Percentiles rank a stretch among this genome's conserved stretches.
phyloP scores from a whole-genome alignment of 768 basidiomycete species.

The Suillus alpinus region DNA sequence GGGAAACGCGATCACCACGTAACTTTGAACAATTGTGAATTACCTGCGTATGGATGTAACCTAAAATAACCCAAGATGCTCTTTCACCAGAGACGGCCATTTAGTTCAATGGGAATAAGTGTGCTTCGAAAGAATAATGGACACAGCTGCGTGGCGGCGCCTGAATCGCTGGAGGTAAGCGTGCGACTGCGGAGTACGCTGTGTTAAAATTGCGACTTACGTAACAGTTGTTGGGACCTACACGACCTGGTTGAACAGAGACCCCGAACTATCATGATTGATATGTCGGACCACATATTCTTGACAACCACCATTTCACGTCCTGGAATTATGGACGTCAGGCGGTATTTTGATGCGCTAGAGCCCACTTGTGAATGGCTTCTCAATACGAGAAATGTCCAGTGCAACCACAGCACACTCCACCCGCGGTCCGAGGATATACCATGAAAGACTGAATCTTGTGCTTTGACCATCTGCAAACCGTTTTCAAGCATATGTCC shows the following conservation, averaged over 20 bases:
- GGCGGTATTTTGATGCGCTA: not conserved
- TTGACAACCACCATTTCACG: not conserved
- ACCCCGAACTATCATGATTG: not conserved
- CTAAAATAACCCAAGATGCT: not conserved
- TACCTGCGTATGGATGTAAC: not conserved
- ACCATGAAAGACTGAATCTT: slow-evolving; percentile 7
- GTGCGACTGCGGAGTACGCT: not conserved
- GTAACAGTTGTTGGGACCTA: not conserved
- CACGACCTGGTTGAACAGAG: not conserved
- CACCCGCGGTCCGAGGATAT: not conserved
- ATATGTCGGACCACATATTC: not conserved
- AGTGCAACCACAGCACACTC: not conserved
- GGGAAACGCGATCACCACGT: not conserved
- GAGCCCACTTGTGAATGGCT: not conserved
- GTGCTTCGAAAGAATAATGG: not conserved
- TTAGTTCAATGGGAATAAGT: not conserved
- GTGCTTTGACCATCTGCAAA: slow-evolving; percentile 8
- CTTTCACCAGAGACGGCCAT: no score
- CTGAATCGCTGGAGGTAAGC: not conserved
- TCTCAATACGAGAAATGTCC: not conserved
- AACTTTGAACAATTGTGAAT: not conserved
- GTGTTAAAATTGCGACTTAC: not conserved
- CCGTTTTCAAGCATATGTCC: slow-evolving; percentile 1
- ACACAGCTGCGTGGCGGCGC: not conserved
- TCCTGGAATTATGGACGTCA: not conserved